These are phyloP conservation scores for Geotrichum citri-aurantii DNA, from an alignment of 1,139 yeast species.

Conservation along the genomic window DNA sequence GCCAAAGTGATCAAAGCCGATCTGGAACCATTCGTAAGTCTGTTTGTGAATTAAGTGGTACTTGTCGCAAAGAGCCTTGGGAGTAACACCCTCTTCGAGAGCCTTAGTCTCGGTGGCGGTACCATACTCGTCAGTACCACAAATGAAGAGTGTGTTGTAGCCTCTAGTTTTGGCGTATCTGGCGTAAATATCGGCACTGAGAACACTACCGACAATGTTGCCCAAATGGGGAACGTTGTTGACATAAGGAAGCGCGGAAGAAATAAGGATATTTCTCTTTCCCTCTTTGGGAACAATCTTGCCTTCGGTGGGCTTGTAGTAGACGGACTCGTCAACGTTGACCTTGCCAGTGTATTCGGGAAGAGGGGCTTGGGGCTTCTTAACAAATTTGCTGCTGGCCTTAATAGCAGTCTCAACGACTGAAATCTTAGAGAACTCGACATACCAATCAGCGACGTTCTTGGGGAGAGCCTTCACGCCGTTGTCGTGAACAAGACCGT, in stretches of 20 bases:
- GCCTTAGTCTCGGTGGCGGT: conserved; percentile 99
- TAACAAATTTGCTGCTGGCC: conserved; percentile 9
- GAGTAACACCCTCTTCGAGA: conserved; percentile 83
- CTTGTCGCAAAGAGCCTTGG: conserved; percentile 83
- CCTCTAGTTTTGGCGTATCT: conserved; percentile 87
- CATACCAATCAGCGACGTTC: conserved; percentile 13
- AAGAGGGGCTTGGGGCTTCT: conserved; percentile 25
- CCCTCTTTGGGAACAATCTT: conserved; percentile 51
- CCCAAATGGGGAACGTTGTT: conserved; percentile 98
- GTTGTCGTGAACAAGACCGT: conserved; percentile 16
- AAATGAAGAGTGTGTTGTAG: conserved; percentile 74
- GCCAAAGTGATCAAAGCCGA: conserved; percentile 91
- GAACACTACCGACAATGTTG: conserved; percentile 89
- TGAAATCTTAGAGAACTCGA: conserved; percentile 19
- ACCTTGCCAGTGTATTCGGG: conserved; percentile 54
- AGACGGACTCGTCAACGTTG: conserved; percentile 36
- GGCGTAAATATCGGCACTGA: conserved; percentile 90
- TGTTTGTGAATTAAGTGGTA: conserved; percentile 80
- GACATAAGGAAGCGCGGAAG: conserved; percentile 96
- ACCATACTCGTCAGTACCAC: conserved; percentile 99
- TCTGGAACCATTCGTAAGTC: conserved; percentile 94
- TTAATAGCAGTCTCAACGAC: conserved; percentile 22
- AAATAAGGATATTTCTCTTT: conserved; percentile 76
- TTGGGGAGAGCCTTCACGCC: conserved; percentile 14
- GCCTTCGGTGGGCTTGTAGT: conserved; percentile 25